Evolutionary conservation across 306 rosid genomes (phyloP), one percentile per base, ranked within the genome.

Genomic region (Prunus kanzakura): DNA sequence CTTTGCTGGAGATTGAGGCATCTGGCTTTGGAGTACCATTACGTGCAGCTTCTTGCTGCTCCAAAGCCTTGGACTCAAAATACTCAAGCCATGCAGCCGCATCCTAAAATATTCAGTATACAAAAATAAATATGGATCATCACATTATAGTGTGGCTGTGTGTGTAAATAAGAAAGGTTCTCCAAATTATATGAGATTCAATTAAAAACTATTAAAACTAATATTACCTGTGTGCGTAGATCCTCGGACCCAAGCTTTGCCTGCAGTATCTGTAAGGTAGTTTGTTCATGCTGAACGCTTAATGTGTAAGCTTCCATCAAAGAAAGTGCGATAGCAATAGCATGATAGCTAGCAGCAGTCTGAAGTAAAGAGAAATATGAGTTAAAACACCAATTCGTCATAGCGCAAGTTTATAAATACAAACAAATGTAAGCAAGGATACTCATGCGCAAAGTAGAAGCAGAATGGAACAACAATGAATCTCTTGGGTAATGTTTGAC

Each of bases 341-440:
- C 98, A 83, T 95, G 98, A 80, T 95, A 95, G 86, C 98, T 95
- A 73, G 98, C 98, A 77, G 98, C 98, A 8, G 98, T 95, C 98
- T 95, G 89, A 74, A 82, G 64, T 83, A 76, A 51, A 43, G 35
- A 68, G 71, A 71, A 68, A 75, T 30, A 47, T 63, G 29, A 11
- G 72, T 66, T 66, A 75, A 81, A 81, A 71, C 20, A 47, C 8
- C 54, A 50, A 61, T n/a, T 41, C 29, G 16, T 29, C 32, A 63
- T 47, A 5, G 11, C 8, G 13, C 71, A 47, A 22, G 46, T 49
- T 47, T 7, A 41, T n/a, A n/a, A 11, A 63, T 16, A 46, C 45
- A 47, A 47, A 46, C n/a, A 27, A 50, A 47, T 30, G 46, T 18
- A 4, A 65, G 50, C 35, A 68, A 22, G 50, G 52, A 75, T 23